Conservation (phyloP, 1,284 basidiomycete genomes). For the Cutaneotrichosporon mucoides region DNA sequence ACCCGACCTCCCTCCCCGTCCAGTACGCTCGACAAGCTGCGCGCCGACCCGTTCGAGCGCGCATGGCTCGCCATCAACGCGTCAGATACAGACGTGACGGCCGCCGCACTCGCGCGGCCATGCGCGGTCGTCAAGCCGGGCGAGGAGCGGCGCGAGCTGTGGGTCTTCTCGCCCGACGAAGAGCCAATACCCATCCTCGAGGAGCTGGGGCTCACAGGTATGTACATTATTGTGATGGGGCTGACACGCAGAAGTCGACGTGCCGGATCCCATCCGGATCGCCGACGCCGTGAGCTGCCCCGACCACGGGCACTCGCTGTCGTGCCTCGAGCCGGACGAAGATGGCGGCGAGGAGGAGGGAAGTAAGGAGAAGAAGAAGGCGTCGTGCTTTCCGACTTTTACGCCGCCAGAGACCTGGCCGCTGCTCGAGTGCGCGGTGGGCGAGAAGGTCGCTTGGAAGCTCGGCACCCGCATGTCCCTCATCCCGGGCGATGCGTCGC, state of each 20-base stretch:
- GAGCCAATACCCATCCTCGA: neutral
- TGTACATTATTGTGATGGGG: neutral
- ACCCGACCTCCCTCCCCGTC: neutral
- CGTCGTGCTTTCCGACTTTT: slow-evolving; percentile 8
- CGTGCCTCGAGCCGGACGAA: slow-evolving; percentile 6
- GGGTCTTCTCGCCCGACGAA: slow-evolving; percentile 14
- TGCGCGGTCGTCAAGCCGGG: slow-evolving; percentile 13
- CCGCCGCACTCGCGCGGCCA: slow-evolving; percentile 1
- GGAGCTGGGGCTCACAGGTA: slow-evolving; percentile 9
- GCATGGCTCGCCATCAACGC: slow-evolving; percentile 28
- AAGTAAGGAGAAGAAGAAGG: too few species aligned
- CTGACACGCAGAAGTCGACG: slow-evolving; percentile 11
- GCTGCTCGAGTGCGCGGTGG: slow-evolving; percentile 15
- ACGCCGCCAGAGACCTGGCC: slow-evolving; percentile 10
- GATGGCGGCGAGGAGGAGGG: neutral
- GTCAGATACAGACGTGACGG: slow-evolving; percentile 1
- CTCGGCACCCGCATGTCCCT: slow-evolving; percentile 16
- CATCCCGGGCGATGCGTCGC: slow-evolving; percentile 1
- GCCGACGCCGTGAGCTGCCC: slow-evolving; percentile 13
- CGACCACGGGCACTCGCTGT: slow-evolving; percentile 9
- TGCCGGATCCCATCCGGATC: slow-evolving; percentile 10
- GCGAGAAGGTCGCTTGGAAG: slow-evolving; percentile 22
- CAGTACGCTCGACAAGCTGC: slow-evolving; percentile 6
- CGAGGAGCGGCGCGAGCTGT: slow-evolving; percentile 9
- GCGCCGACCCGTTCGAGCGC: slow-evolving; percentile 23